Evolutionary conservation across 2,329 filamentous ascomycete genomes (phyloP), one percentile per base, ranked within the genome.

Genomic region (Phyllosticta citribraziliensis): DNA sequence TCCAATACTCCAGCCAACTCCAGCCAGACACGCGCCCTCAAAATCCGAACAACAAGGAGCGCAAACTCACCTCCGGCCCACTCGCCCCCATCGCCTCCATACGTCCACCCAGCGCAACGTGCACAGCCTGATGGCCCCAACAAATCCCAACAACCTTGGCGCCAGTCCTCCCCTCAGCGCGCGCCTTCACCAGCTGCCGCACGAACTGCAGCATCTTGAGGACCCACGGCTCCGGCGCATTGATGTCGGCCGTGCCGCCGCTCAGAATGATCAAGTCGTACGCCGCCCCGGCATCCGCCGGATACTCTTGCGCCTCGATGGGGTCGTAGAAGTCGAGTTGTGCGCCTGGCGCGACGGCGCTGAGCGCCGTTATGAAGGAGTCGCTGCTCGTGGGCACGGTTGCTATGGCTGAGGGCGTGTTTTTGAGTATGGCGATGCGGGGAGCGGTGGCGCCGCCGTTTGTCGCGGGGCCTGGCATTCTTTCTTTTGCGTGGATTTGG

Each of bases 71-170:
- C 51, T 61, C 60, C 25, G 60, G 60, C 5, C 55, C 55, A 10
- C 22, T 61, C 33, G 52, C 33, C 10, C 10, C 54, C 55, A 57
- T 61, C 24, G 47, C 33, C 9, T 50, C 19, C 33, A 61, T n/a
- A 12, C 56, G 57, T 10, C 60, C 55, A 5, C 60, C 60, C 25
- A 61, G 50, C 17, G 60, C 60, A 11, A 61, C 55, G 10, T 61
- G 19, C 30, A 61, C 54, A 10, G 60, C 60, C 24, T 61, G 60
- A 51, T 61, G 60, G 22, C 60, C 60, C 60, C 60, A 61, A 33
- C 60, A 61, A 14, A 61, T 54, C 10, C 60, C 60, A 8, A 61
- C 50, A 4, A 61, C 22, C 6, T 61, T 61, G 20, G 54, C 22
- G 11, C 55, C 55, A 5, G 2, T 17, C 33, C 14, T 40, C 10